Base-by-base conservation (phyloP, 345 rosid genomes). In the Populus davidiana region DNA sequence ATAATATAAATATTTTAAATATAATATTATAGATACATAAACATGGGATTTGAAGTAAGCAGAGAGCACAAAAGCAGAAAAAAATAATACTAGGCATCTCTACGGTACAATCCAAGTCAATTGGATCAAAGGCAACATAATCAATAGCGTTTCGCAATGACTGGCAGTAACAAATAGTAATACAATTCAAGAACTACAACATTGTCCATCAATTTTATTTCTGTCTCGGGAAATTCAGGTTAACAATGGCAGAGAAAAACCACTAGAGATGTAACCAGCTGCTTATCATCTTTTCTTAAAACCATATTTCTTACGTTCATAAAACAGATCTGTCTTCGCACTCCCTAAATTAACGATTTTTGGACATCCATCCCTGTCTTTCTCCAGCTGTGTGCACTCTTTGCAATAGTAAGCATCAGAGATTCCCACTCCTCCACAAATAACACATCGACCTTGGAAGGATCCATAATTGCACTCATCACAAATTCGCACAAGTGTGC, bases 391-490 rank as follows among this genome's bases (percentile, higher is more conserved):
- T 0, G 93, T 91, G 78, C 96, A 91, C 86, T 90, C 96, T 54
- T 91, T 91, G 84, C 93, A 90, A 79, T 89, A 90, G 69, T 87
- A 90, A 5, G 94, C 94, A 78, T 89, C 91, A 21, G 92, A 90
- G 54, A 90, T 90, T n/a, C 94, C 92, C 29, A 86, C 90, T 7
- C 92, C 94, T 72, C 92, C 92, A 43, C 94, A 91, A 12, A 90
- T 88, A 39, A 90, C 93, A 79, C 95, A 88, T 29, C 93, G 85
- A 21, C 95, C 92, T 75, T 91, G 92, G 84, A 90, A 91, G 5
- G 95, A 91, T 1, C 95, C 93, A 23, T 88, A 90, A 85, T 91
- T 91, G 83, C 93, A 91, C 67, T 90, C 92, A 52, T 91, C 96
- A 49, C 93, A 91, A 4, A 90, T 83, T 18, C 91, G 89, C 12